phyloP scores from a whole-genome alignment of 768 basidiomycete genomes.

The Holtermannia corniformis region DNA sequence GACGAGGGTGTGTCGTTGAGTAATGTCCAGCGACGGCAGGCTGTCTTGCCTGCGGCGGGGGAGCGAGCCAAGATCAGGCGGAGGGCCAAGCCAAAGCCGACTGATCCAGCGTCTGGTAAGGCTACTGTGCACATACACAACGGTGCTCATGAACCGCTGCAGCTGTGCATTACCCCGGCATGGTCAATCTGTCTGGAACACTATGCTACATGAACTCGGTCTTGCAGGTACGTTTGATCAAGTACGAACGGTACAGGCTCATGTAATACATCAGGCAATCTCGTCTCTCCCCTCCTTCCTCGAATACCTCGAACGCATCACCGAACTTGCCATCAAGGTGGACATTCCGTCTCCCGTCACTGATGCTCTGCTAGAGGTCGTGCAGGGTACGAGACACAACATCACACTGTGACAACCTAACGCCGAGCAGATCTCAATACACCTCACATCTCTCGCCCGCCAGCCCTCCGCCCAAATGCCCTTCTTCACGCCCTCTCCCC shows the following conservation, averaged over 20 bases:
- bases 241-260: slow-evolving; percentile 3
- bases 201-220: slow-evolving; percentile 98
- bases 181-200: slow-evolving; percentile 91
- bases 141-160: neutral
- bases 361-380: slow-evolving; percentile 63
- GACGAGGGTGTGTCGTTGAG: too few relatives aligned
- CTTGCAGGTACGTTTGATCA: slow-evolving; percentile 53
- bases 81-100: neutral
- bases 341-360: slow-evolving; percentile 81
- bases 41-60: too few relatives aligned
- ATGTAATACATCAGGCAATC: slow-evolving; percentile 54
- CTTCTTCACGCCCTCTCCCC: slow-evolving; percentile 62
- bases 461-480: slow-evolving; percentile 59
- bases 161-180: slow-evolving; percentile 59
- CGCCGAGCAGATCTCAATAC: slow-evolving; percentile 42
- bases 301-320: slow-evolving; percentile 65
- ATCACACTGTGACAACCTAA: neutral
- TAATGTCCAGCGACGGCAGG: too few relatives aligned
- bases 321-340: slow-evolving; percentile 62
- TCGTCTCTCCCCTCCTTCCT: slow-evolving; percentile 76
- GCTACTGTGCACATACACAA: too few relatives aligned
- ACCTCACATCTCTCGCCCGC: slow-evolving; percentile 43
- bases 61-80: neutral
- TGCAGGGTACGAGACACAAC: slow-evolving; percentile 48
- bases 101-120: neutral